A percentile compares a stretch with the other conserved stretches of the same genome.
phyloP scores from a whole-genome alignment of 2,329 filamentous ascomycete species.

The Penicillium sp. region DNA sequence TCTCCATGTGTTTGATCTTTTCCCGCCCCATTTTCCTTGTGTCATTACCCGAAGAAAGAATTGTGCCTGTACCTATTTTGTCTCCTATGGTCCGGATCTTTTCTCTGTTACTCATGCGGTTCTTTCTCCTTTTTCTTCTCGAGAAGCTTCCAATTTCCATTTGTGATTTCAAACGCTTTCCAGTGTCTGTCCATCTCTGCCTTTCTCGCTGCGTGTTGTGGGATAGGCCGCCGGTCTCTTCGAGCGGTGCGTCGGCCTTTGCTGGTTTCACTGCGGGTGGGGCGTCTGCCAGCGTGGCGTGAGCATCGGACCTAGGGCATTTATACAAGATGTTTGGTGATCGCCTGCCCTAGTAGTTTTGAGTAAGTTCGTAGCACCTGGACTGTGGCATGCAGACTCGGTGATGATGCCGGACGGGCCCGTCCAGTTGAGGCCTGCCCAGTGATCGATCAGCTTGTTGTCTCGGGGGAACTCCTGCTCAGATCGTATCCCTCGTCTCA shows the following conservation, averaged over 20 bases:
- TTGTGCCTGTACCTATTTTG: conserved; percentile 30
- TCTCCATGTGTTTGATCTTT: not conserved
- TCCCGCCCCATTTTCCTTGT: conserved; percentile 18
- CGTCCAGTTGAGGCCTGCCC: not conserved
- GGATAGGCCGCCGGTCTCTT: not conserved
- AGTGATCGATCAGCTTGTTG: not conserved
- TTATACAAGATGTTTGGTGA: conserved; percentile 17
- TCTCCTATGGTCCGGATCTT: conserved; percentile 17
- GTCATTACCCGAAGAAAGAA: conserved; percentile 26
- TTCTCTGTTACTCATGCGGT: conserved; percentile 27
- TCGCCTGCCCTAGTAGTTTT: not conserved
- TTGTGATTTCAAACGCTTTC: conserved; percentile 22
- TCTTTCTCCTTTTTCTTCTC: not conserved
- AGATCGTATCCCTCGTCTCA: not conserved
- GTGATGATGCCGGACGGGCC: not conserved
- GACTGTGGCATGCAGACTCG: not conserved
- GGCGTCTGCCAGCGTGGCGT: conserved; percentile 24
- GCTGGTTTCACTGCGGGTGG: conserved; percentile 2
- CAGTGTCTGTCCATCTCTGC: not conserved
- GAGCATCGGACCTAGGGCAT: conserved; percentile 23
- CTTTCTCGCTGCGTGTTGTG: not conserved
- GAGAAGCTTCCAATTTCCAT: conserved; percentile 30
- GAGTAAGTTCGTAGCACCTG: not conserved
- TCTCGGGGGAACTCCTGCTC: not conserved
- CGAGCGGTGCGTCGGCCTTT: conserved; percentile 1